These are phyloP conservation scores for Jacaranda copaia DNA, from an alignment of 257 asterid species.

Conservation along the genomic window DNA sequence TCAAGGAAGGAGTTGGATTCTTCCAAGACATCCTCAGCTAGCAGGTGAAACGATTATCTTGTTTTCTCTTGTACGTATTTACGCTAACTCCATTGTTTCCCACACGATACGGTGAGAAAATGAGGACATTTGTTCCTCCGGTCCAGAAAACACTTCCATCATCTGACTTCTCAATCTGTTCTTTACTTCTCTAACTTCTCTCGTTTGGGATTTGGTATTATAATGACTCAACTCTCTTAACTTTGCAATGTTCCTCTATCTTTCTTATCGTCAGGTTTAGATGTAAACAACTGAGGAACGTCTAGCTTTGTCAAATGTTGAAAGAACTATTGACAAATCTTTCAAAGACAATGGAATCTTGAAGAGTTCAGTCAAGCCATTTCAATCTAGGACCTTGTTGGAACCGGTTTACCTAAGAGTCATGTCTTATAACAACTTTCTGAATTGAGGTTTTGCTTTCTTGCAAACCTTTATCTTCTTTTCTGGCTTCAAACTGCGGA, in stretches of 20 bases:
- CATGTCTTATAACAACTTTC: background rate
- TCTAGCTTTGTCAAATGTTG: constrained; percentile 1
- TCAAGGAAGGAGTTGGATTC: constrained; percentile 20
- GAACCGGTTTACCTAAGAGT: background rate
- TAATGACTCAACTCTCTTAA: background rate
- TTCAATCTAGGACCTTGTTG: background rate
- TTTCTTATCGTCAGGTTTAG: background rate
- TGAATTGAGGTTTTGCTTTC: background rate
- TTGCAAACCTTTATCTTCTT: background rate
- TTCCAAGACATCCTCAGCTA: background rate
- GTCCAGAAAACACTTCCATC: background rate
- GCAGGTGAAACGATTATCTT: constrained; percentile 25
- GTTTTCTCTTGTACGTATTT: constrained; percentile 1
- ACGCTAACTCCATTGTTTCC: constrained; percentile 8
- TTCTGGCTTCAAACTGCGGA: background rate
- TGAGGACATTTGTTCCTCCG: background rate
- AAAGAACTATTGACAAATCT: background rate
- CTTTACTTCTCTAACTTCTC: background rate
- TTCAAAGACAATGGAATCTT: background rate
- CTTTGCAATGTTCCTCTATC: background rate
- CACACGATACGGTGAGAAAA: background rate
- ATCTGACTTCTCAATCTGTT: background rate
- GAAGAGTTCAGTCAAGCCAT: constrained; percentile 1
- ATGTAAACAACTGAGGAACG: constrained; percentile 1
- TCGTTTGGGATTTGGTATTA: background rate